These are phyloP conservation scores for Mangifera indica DNA, from an alignment of 345 rosid genomes.

Conservation along the genomic window DNA sequence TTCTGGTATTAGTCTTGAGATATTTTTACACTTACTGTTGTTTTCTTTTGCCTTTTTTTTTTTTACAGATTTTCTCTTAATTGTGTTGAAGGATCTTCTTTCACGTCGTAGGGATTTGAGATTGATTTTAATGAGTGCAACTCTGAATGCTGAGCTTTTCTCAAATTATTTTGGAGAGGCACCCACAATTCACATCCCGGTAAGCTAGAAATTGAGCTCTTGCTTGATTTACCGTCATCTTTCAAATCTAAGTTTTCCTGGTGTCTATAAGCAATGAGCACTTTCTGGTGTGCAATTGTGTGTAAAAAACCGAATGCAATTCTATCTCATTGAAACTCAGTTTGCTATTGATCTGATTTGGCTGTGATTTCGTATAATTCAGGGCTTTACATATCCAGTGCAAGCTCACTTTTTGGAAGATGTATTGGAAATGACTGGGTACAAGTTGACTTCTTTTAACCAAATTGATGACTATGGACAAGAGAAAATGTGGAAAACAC, in stretches of 20 bases:
- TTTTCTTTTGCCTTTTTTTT: slow-evolving; percentile 5
- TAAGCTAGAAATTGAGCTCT: slow-evolving; percentile 34
- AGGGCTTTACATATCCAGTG: slow-evolving; percentile 96
- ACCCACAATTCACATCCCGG: slow-evolving; percentile 91
- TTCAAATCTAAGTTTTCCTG: slow-evolving; percentile 7
- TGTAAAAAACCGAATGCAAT: neutral
- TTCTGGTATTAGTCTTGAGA: neutral
- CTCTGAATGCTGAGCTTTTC: slow-evolving; percentile 93
- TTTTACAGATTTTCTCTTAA: slow-evolving; percentile 80
- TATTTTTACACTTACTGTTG: neutral
- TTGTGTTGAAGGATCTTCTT: slow-evolving; percentile 97
- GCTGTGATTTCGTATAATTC: slow-evolving; percentile 11
- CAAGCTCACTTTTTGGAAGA: slow-evolving; percentile 85
- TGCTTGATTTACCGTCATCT: slow-evolving; percentile 1
- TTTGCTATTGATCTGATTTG: slow-evolving; percentile 1
- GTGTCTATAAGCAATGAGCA: neutral
- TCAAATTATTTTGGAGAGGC: slow-evolving; percentile 88
- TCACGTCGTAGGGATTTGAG: slow-evolving; percentile 92
- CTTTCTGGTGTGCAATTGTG: neutral
- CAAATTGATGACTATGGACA: slow-evolving; percentile 99
- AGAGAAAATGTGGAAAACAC: slow-evolving; percentile 95
- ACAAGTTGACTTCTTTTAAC: slow-evolving; percentile 81
- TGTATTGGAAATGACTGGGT: slow-evolving; percentile 82
- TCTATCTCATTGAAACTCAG: neutral
- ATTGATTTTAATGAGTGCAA: slow-evolving; percentile 96